Evolutionary conservation across 1,284 basidiomycete species (phyloP), one percentile per base, ranked within the genome.

Genomic region (Pisolithus thermaeus): DNA sequence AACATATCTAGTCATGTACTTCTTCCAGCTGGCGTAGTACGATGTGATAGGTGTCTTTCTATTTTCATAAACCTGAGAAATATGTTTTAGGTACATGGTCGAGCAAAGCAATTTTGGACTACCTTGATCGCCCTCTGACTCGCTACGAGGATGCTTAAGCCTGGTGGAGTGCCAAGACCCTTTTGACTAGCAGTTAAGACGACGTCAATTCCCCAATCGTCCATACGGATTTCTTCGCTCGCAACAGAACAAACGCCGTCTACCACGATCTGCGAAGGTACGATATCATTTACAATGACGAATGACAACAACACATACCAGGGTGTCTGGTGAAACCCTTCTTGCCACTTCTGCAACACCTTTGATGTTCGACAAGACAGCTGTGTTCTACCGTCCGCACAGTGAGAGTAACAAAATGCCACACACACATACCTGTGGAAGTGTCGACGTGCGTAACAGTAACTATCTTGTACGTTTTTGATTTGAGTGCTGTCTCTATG

Each of bases 211-310:
- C 82, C 85, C 97, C 96, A 99, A 16, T 83, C 87, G 61, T 98
- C 96, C 76, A 97, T 87, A 52, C 79, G 83, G 62, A 99, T 96
- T 70, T 98, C 93, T 69, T 99, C 96, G 59, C 89, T 94, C 0
- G 90, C 96, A 12, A 98, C 94, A 7, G 93, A 87, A 74, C 97
- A 99, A 28, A 99, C 97, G 40, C 84, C 92, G 66, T 99, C 96
- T 52, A 96, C 75, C 20, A 92, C 77, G 50, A 97, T 73, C 84
- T 81, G 44, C 35, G 23, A 35, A 18, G 23, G 14, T 16, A 28
- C 14, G 18, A 52, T n/a, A 30, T 38, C 49, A n/a, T 46, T 37
- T 47, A 37, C 46, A 51, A 55, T 48, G 22, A 43, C 37, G 12
- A 42, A 18, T 8, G 16, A 42, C 20, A 54, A 3, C 35, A 52